Evolutionary conservation across 257 asterid genomes (phyloP), one percentile per base, ranked within the genome.

Genomic region (Buddleja alternifolia): DNA sequence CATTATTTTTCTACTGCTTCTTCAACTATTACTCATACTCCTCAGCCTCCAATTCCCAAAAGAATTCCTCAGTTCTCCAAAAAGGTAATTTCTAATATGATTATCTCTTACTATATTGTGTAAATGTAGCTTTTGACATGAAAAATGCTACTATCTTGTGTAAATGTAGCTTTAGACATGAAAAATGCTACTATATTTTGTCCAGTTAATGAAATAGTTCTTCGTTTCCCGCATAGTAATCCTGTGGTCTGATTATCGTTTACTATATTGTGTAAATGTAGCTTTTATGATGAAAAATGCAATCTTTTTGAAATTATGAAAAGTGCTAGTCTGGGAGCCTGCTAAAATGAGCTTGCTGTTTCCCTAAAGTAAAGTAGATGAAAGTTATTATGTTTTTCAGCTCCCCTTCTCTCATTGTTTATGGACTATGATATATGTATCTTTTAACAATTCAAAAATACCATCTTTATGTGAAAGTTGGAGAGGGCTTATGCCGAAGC

Each of bases 11-110:
- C 15, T 25, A 63, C 69, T 1, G 15, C 57, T n/a, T 15, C 58
- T 29, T n/a, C 63, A 0, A 14, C 20, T 11, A 14, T 39, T 10
- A 39, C 61, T n/a, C 46, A 20, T 11, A 14, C 61, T 10, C 61
- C 61, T n/a, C 46, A 20, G 21, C 58, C 46, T 5, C 58, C 41
- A 46, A 47, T 63, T 47, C 23, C 79, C 61, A 77, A 59, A 55
- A 82, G 71, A 74, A 45, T 82, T 65, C 87, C 87, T 48, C 84
- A 82, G 16, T 71, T 74, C 61, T 50, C 87, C 56, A 82, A 74
- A 61, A 82, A 79, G 87, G 84, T 78, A 7, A 11, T 17, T 32
- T 63, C 3, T 29, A 45, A 4, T 60, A 2, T 61, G 48, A 21
- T 50, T 25, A 47, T 15, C 10, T 12, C 24, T 69, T 48, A 9